Evolutionary conservation across 2,329 filamentous ascomycete genomes (phyloP).

Genomic region (Dactylellina leptospora): DNA sequence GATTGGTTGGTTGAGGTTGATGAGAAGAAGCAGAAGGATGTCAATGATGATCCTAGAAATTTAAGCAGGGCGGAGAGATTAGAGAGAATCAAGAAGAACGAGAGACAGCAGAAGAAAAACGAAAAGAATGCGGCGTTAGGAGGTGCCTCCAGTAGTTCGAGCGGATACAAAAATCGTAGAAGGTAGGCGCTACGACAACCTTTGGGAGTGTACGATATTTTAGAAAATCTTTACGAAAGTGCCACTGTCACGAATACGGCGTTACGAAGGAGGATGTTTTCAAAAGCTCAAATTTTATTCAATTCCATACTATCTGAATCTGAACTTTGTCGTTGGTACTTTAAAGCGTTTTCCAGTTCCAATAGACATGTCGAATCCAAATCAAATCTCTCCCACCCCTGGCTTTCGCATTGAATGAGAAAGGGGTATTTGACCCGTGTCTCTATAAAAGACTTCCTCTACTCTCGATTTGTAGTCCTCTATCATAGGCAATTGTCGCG

Average conservation of each 20-base stretch:
- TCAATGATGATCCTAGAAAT: slow-evolving; percentile 63
- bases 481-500: slow-evolving; percentile 38
- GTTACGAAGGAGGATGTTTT: slow-evolving; percentile 37
- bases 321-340: neutral
- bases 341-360: too few species aligned
- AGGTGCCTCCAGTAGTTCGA: neutral
- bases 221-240: slow-evolving; percentile 16
- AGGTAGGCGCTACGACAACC: neutral
- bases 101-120: slow-evolving; percentile 74
- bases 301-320: slow-evolving; percentile 11
- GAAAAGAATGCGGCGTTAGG: slow-evolving; percentile 63
- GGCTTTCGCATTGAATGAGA: slow-evolving; percentile 39
- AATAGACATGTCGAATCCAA: slow-evolving; percentile 32
- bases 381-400: slow-evolving; percentile 54
- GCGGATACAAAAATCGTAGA: slow-evolving; percentile 48
- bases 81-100: slow-evolving; percentile 74
- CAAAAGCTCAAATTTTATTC: slow-evolving; percentile 14
- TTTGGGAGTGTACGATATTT: slow-evolving; percentile 34
- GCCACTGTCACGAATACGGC: slow-evolving; percentile 12
- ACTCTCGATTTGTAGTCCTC: slow-evolving; percentile 54
- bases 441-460: slow-evolving; percentile 37
- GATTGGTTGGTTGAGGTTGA: slow-evolving; percentile 95
- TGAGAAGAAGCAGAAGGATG: slow-evolving; percentile 75
- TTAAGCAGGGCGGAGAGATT: slow-evolving; percentile 71
- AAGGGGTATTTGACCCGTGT: slow-evolving; percentile 52